Conservation (phyloP, 768 basidiomycete genomes). For the Tephrocybe sp. region DNA sequence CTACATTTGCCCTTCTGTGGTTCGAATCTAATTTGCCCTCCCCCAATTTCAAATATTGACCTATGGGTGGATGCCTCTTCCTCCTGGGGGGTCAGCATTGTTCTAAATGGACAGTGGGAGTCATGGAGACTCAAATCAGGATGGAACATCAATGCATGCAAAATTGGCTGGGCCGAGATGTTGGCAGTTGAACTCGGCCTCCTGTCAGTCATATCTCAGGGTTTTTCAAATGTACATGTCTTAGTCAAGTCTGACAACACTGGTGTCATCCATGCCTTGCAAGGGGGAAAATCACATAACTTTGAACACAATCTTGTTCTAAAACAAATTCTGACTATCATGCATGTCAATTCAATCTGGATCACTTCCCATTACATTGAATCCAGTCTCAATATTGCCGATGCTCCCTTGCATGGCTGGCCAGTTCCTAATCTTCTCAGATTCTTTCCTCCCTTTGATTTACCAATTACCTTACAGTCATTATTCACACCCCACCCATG, state of each 20-base stretch:
- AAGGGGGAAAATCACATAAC: constrained; percentile 25
- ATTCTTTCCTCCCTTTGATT: too few species aligned
- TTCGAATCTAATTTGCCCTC: not conserved
- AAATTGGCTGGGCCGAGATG: constrained; percentile 46
- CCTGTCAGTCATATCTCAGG: constrained; percentile 24
- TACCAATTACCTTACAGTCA: too few species aligned
- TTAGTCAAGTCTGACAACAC: constrained; percentile 39
- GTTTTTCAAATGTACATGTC: constrained; percentile 22
- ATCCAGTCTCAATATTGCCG: not conserved
- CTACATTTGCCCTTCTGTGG: not conserved
- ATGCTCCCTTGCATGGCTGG: not conserved
- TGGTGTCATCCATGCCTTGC: constrained; percentile 35
- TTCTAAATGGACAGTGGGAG: constrained; percentile 31
- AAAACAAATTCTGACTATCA: constrained; percentile 19
- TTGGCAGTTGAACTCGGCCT: constrained; percentile 41
- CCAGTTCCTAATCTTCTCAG: too few species aligned
- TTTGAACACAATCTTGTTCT: constrained; percentile 28
- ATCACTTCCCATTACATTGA: constrained; percentile 2
- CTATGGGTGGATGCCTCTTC: constrained; percentile 39
- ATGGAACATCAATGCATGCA: constrained; percentile 24
- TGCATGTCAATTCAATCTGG: constrained; percentile 23
- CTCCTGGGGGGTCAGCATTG: constrained; percentile 18
- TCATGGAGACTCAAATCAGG: constrained; percentile 35
- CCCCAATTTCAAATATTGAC: not conserved
- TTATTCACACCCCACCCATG: too few species aligned